Evolutionary conservation across 306 rosid genomes (phyloP).

Genomic region (Cicer pinnatifidum): DNA sequence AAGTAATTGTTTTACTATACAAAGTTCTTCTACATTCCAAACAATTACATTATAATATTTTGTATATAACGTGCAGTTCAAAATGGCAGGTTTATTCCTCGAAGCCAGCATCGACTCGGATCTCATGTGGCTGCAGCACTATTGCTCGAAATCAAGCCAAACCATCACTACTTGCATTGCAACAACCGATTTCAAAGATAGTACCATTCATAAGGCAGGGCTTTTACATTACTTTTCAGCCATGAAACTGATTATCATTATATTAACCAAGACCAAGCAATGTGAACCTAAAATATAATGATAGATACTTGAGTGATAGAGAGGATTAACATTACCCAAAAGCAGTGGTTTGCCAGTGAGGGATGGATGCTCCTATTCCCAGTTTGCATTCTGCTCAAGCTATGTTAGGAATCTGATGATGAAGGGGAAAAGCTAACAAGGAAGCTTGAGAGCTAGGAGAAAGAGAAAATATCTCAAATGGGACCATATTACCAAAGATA

Average conservation of each 20-base stretch:
- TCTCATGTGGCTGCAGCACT: background rate
- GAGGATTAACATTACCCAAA: conserved; percentile 16
- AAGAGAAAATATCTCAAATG: background rate
- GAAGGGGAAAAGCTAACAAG: background rate
- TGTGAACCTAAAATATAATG: conserved; percentile 22
- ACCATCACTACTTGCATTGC: conserved; percentile 1
- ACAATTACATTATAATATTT: background rate
- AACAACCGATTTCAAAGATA: conserved; percentile 26
- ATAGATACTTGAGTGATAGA: background rate
- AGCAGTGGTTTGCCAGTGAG: background rate
- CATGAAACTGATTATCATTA: background rate
- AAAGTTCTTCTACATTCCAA: background rate
- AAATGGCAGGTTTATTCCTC: conserved; percentile 13
- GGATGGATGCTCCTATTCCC: background rate
- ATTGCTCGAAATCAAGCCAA: conserved; percentile 28
- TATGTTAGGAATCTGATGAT: background rate
- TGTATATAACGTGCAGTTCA: background rate
- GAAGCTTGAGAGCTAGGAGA: background rate
- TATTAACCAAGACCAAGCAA: background rate
- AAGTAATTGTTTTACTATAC: conserved; percentile 8
- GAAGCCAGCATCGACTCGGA: background rate
- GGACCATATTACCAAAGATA: background rate
- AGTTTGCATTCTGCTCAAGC: background rate
- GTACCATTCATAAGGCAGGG: background rate
- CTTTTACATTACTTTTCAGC: conserved; percentile 17